Base-by-base conservation (phyloP, 164 flowering plant species). In the Annona squamosa region DNA sequence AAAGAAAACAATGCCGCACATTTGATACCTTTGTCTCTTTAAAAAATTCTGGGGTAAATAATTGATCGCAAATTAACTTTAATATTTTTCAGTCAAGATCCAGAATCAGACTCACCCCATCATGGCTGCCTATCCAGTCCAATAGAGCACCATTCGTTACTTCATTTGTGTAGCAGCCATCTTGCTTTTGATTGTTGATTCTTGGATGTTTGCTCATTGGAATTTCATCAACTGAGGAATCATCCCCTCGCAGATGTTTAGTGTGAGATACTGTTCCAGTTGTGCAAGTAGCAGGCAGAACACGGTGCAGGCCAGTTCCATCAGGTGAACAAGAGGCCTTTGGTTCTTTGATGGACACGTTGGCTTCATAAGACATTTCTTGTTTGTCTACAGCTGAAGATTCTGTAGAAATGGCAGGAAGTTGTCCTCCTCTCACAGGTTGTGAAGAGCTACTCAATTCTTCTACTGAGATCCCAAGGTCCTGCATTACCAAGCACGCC, bases 91-190 rank as follows among this genome's bases (percentile, higher is more conserved):
- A 16, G n/a, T 7, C 62, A 7, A 4, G 59, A 13, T 13, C 3
- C 12, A 7, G 46, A 47, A 56, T 6, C 18, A 45, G 61, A 19
- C 87, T 79, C 69, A 85, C 91, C 81, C 85, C 87, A 48, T 84
- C 75, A 73, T 73, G 70, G 68, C 77, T 79, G 75, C 76, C 57
- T 26, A 88, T 77, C 86, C 81, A 86, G 44, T 78, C 76, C 43
- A 85, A 63, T 3, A 88, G 17, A 46, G 84, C 72, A 59, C 59
- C 72, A 71, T 84, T 81, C 4, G 85, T 81, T 61, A 84, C 88
- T 72, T 82, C 80, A 26, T 26, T 67, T 69, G 5, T 44, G 57
- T 26, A 56, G 52, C 17, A 26, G 26, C 42, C 64, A 45, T 59
- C 75, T 43, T 48, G 79, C 18, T 75, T 80, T 16, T 73, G 41